A percentile compares a stretch with the other conserved stretches of the same genome.
Conservation (phyloP, 1,284 basidiomycete genomes). For the Peniophora sp. region DNA sequence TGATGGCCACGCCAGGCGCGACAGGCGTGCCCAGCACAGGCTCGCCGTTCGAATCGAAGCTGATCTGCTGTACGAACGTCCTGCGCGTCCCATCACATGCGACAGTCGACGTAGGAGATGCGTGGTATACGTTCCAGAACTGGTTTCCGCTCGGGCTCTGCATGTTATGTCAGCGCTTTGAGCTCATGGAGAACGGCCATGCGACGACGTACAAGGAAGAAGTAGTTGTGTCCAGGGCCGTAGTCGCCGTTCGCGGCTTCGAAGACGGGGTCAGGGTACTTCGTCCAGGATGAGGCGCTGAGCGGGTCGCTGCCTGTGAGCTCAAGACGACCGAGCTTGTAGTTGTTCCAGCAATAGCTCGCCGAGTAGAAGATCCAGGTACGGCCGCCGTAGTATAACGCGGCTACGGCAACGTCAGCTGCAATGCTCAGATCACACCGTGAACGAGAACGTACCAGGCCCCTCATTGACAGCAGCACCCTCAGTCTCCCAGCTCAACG, state of each 20-base stretch:
- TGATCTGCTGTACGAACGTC: constrained; percentile 24
- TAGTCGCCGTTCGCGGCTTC: constrained; percentile 23
- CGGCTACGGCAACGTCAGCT: constrained; percentile 7
- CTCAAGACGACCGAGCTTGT: constrained; percentile 25
- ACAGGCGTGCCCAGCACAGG: constrained; percentile 22
- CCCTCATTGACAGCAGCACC: constrained; percentile 28
- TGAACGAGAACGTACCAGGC: constrained; percentile 13
- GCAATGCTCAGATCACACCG: neutral
- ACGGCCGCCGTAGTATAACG: constrained; percentile 23
- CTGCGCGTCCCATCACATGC: constrained; percentile 25
- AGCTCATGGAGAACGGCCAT: too few relatives aligned
- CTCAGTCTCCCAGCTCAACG: constrained; percentile 26
- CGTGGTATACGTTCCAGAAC: constrained; percentile 26
- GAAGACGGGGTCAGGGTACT: constrained; percentile 24
- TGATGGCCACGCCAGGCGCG: constrained; percentile 17
- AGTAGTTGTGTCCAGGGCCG: constrained; percentile 27
- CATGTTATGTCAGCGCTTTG: too few relatives aligned
- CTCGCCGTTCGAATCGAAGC: constrained; percentile 19
- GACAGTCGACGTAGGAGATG: constrained; percentile 17
- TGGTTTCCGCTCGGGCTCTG: constrained; percentile 18
- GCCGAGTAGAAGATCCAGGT: constrained; percentile 28
- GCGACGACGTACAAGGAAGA: constrained; percentile 17
- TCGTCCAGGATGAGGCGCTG: constrained; percentile 25
- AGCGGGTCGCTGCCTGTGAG: constrained; percentile 27
- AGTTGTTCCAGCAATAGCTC: constrained; percentile 24